Evolutionary conservation across 2,329 filamentous ascomycete genomes (phyloP), one percentile per base, ranked within the genome.

Genomic region (Exophiala alcalophila): DNA sequence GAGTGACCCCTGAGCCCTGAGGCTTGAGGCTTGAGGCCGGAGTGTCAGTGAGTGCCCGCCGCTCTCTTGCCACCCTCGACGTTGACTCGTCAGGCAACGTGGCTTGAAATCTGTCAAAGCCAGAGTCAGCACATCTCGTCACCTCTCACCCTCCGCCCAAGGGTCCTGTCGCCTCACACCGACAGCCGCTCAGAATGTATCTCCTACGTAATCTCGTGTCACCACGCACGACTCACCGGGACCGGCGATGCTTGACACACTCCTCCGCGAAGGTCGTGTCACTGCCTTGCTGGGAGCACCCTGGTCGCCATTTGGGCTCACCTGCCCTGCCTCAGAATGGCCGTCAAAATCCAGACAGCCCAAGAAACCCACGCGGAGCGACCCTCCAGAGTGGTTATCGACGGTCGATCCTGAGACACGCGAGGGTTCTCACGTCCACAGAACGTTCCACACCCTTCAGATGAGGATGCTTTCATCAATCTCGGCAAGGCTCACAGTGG

Each of bases 131-230:
- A 29, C 38, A 14, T 19, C 30, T 29, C 30, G 30, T 24, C 15
- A 30, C 21, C 25, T 31, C 12, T 21, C 24, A 31, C 27, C 31
- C 14, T 32, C 32, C 37, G 34, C 31, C 23, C 23, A 38, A 23
- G 29, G 23, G 31, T 31, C 27, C 20, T 34, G 37, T 34, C 31
- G 36, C 33, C 49, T 44, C 40, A 47, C 30, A 32, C 19, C 23
- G 24, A 31, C 35, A 15, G 40, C 34, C n/a, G n/a, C 20, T 27
- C 28, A 26, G 31, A 27, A 23, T 21, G 34, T 40, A 46, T 42
- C 39, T 52, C 49, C 26, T 49, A 52, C 49, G 49, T 52, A 52
- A 52, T 49, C 44, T 37, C 24, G 38, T 52, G 49, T 44, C 44
- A 48, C 49, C 33, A 32, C n/a, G 27, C 27, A 32, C 33, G 12